Percentiles rank a stretch among this genome's conserved stretches.
Evolutionary conservation across 2,329 filamentous ascomycete species (phyloP).

Genomic region (Teratosphaeria destructans): DNA sequence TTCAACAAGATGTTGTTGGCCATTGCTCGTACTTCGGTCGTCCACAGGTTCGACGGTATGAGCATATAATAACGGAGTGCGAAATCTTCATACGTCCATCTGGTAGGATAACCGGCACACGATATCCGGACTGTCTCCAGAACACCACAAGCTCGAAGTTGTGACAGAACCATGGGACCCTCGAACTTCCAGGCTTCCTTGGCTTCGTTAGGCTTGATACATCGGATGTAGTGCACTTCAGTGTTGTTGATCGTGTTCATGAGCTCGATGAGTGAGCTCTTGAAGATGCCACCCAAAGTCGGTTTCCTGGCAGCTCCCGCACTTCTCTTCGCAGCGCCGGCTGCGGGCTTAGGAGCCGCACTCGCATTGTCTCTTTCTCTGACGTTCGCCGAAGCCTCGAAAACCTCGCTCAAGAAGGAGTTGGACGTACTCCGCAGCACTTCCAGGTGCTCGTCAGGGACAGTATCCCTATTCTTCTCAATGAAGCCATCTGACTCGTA

Average conservation of each 20-base stretch:
- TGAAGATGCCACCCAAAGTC: slow-evolving; percentile 96
- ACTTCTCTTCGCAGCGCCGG: slow-evolving; percentile 64
- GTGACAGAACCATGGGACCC: slow-evolving; percentile 95
- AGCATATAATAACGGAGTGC: slow-evolving; percentile 97
- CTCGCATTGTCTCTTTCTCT: slow-evolving; percentile 72
- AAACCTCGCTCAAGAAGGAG: slow-evolving; percentile 69
- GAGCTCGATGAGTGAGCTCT: slow-evolving; percentile 92
- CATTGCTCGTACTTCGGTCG: slow-evolving; percentile 86
- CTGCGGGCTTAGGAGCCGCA: slow-evolving; percentile 58
- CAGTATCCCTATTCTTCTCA: slow-evolving; percentile 97
- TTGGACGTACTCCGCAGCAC: slow-evolving; percentile 78
- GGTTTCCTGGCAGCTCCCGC: slow-evolving; percentile 93
- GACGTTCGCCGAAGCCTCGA: slow-evolving; percentile 75
- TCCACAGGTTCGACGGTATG: slow-evolving; percentile 81
- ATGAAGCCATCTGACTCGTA: slow-evolving; percentile 99
- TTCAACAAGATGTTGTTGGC: slow-evolving; percentile 84
- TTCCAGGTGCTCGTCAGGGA: slow-evolving; percentile 96
- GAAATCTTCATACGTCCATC: slow-evolving; percentile 99
- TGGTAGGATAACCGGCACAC: slow-evolving; percentile 89
- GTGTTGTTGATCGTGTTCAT: slow-evolving; percentile 98
- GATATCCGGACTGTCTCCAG: slow-evolving; percentile 96
- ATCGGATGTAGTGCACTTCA: slow-evolving; percentile 97
- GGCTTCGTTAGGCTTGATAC: slow-evolving; percentile 96
- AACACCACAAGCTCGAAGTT: slow-evolving; percentile 95
- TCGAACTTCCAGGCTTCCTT: slow-evolving; percentile 98